These are phyloP conservation scores for Neoboletus brunneissimus DNA, from an alignment of 768 basidiomycete genomes.

Conservation along the genomic window DNA sequence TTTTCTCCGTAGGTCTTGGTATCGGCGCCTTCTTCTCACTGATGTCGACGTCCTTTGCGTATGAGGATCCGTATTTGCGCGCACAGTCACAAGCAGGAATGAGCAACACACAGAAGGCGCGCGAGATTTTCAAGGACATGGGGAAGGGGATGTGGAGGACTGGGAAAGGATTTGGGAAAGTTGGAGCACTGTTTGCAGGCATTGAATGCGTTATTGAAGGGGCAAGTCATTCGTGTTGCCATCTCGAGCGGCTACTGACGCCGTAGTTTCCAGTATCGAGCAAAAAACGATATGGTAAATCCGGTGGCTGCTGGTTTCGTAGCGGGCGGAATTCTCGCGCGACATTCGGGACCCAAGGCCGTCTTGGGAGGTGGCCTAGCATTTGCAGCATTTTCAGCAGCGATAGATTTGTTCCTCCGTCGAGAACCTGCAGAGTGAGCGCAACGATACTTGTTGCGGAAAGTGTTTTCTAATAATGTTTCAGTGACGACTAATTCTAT, in stretches of 20 bases:
- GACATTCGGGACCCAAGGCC: conserved; percentile 83
- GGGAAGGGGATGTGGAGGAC: conserved; percentile 86
- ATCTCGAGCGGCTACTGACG: background rate
- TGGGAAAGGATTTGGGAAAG: conserved; percentile 92
- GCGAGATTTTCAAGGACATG: conserved; percentile 90
- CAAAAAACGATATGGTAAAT: conserved; percentile 93
- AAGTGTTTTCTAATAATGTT: conserved; percentile 6
- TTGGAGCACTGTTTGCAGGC: conserved; percentile 92
- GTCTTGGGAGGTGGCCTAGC: conserved; percentile 85
- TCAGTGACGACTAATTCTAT: conserved; percentile 39
- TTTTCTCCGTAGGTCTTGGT: conserved; percentile 62
- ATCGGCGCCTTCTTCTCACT: conserved; percentile 94
- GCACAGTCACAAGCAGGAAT: conserved; percentile 54
- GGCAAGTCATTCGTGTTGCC: conserved; percentile 47
- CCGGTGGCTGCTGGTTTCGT: conserved; percentile 85
- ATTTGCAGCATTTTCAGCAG: conserved; percentile 91
- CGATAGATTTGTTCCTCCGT: conserved; percentile 79
- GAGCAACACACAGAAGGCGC: conserved; percentile 73
- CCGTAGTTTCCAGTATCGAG: conserved; percentile 69
- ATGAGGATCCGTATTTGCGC: conserved; percentile 87
- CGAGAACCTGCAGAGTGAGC: conserved; percentile 78
- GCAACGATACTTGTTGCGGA: background rate
- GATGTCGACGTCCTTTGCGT: conserved; percentile 93
- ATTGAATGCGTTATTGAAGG: conserved; percentile 95
- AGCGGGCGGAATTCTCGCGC: conserved; percentile 84